Conservation (phyloP, 441 rosid species). For the Macaranga tanarius region DNA sequence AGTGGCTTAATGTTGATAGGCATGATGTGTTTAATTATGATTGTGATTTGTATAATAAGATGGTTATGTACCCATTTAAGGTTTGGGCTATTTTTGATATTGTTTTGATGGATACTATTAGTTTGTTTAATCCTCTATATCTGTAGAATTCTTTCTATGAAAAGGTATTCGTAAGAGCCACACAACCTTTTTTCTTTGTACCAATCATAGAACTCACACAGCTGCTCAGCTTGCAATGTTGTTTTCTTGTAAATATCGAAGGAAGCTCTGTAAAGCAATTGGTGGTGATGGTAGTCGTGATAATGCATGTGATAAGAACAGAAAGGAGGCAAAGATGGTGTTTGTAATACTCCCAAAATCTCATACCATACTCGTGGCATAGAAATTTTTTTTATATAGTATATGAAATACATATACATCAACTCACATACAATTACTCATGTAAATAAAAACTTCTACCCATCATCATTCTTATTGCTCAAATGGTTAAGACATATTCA, state of each 20-base stretch:
- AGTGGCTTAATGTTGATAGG: slow-evolving; percentile 90
- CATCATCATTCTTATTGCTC: too few species aligned
- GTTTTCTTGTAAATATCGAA: slow-evolving; percentile 58
- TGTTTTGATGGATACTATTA: slow-evolving; percentile 87
- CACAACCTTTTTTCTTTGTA: slow-evolving; percentile 37
- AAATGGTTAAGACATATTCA: too few species aligned
- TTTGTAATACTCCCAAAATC: too few species aligned
- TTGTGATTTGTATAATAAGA: slow-evolving; percentile 74
- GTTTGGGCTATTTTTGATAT: slow-evolving; percentile 90
- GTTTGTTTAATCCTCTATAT: slow-evolving; percentile 56
- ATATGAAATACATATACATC: too few species aligned
- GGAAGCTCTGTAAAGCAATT: slow-evolving; percentile 49
- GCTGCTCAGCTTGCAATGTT: slow-evolving; percentile 40
- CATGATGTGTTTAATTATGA: slow-evolving; percentile 78
- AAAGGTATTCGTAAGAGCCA: slow-evolving; percentile 43
- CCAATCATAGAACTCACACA: slow-evolving; percentile 46
- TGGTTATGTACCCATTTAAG: slow-evolving; percentile 90
- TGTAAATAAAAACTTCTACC: too few species aligned
- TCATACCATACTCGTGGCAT: too few species aligned
- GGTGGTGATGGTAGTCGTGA: too few species aligned
- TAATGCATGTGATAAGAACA: too few species aligned
- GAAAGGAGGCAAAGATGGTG: too few species aligned
- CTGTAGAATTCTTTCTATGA: slow-evolving; percentile 43
- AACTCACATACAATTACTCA: too few species aligned
- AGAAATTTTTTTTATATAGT: too few species aligned